Conservation (phyloP, 352 stramenopile genomes). For the Aphanomyces euteiches region DNA sequence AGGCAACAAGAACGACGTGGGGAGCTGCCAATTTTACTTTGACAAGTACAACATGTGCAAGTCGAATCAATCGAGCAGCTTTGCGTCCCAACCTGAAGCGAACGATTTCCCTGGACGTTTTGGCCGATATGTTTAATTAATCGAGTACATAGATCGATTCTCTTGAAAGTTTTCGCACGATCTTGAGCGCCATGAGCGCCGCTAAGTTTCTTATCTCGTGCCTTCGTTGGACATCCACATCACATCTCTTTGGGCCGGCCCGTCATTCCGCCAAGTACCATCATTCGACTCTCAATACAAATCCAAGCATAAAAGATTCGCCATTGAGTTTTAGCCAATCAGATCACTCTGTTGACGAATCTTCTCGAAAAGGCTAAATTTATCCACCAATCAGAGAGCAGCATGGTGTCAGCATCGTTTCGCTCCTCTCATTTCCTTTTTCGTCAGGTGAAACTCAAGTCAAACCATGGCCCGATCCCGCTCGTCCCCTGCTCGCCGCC, state of each 20-base stretch:
- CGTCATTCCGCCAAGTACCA: not conserved
- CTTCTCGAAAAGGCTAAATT: conserved; percentile 26
- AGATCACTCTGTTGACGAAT: not conserved
- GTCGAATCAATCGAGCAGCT: conserved; percentile 42
- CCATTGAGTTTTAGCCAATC: conserved; percentile 2
- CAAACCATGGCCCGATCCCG: conserved; percentile 61
- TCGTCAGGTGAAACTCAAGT: not conserved
- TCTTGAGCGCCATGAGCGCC: too few species aligned
- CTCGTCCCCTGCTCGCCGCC: conserved; percentile 18
- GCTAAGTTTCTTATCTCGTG: too few species aligned
- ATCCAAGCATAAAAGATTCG: too few species aligned
- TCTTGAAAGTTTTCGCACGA: too few species aligned
- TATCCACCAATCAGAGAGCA: conserved; percentile 8
- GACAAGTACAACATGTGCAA: conserved; percentile 82
- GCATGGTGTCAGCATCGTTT: not conserved
- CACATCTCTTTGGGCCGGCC: too few species aligned
- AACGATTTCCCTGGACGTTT: too few species aligned
- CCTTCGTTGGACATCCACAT: too few species aligned
- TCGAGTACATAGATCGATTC: too few species aligned
- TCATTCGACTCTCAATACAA: not conserved
- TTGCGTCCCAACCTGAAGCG: too few species aligned
- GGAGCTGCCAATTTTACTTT: conserved; percentile 81
- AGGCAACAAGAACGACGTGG: conserved; percentile 69
- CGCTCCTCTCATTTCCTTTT: conserved; percentile 13
- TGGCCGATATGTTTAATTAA: too few species aligned